Base-by-base conservation (phyloP, 2,329 filamentous ascomycete species). In the Thelonectria rubi region DNA sequence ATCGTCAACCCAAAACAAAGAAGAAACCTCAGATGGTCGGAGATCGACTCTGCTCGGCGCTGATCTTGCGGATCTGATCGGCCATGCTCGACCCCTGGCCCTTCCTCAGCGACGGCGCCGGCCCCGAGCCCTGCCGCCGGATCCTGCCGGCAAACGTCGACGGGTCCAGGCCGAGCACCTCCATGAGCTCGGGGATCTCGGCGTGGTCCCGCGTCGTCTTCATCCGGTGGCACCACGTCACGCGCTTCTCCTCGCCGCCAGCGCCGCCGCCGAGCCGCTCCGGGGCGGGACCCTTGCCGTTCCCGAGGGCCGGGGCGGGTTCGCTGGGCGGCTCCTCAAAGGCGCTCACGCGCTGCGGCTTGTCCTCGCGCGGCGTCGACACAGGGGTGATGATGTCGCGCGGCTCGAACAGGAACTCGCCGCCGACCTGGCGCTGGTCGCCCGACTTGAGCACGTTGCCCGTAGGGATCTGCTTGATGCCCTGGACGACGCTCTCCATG, bases 191-290 rank as follows among this genome's bases (percentile, higher is more conserved):
- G 0, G 83, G 82, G 1, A 94, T 81, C 79, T 93, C 91, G 1
- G 86, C 85, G 73, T 96, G 92, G 67, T 94, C 92, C 50, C 92
- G 80, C 12, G 91, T 94, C 59, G 86, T 91, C 72, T 82, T 82
- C 92, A 96, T 96, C 26, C 91, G 83, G 77, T 94, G 91, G 69
- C 90, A 93, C 92, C 92, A 96, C 1, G 86, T 88, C 26, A 92
- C 84, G 56, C 79, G 80, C 77, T 91, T 90, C 70, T 85, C 80
- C 70, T 86, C 80, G 2, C 74, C 70, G 20, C 65, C 24, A 7
- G n/a, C n/a, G n/a, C n/a, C n/a, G n/a, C n/a, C 64, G 9, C 66
- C 66, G 53, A 73, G 73, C 20, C 72, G 73, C 21, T 72, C 74
- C 9, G 12, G 24, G 24, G 24, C 43, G 2, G 54, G 24, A 20